Evolutionary conservation across 108 stramenopile species (phyloP).

Genomic region (Nitzschia sp.): DNA sequence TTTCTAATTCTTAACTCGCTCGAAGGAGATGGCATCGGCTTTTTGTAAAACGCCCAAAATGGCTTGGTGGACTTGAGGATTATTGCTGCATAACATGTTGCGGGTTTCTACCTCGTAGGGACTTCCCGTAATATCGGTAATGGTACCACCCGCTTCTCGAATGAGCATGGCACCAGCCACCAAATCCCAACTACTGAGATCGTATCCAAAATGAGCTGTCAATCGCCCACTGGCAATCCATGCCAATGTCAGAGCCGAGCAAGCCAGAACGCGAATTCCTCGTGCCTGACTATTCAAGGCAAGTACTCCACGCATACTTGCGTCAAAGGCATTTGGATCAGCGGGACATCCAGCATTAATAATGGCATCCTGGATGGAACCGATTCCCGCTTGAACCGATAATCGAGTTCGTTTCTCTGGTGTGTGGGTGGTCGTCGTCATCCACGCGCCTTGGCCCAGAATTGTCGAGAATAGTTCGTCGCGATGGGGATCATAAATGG

Average conservation of each 20-base stretch:
- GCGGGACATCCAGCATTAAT: conserved; percentile 81
- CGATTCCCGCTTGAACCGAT: conserved; percentile 37
- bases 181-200: conserved; percentile 85
- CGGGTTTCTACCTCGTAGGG: conserved; percentile 42
- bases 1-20: background rate
- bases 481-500: conserved; percentile 82
- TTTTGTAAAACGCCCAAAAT: conserved; percentile 41
- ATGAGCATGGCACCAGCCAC: conserved; percentile 81
- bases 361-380: conserved; percentile 62
- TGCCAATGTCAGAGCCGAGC: conserved; percentile 82
- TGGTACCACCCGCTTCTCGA: conserved; percentile 76
- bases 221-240: conserved; percentile 82
- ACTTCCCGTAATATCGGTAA: conserved; percentile 60
- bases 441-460: conserved; percentile 60
- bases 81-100: conserved; percentile 64
- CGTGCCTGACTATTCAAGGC: conserved; percentile 66
- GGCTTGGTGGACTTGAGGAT: conserved; percentile 49
- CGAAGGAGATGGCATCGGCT: conserved; percentile 27
- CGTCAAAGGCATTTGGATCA: conserved; percentile 46
- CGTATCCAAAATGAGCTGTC: conserved; percentile 71
- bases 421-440: conserved; percentile 59
- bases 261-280: conserved; percentile 74
- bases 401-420: no score
- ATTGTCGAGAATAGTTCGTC: conserved; percentile 77
- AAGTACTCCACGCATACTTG: conserved; percentile 55